Base-by-base conservation (phyloP, 306 rosid genomes). In the Cucurbita pepo region DNA sequence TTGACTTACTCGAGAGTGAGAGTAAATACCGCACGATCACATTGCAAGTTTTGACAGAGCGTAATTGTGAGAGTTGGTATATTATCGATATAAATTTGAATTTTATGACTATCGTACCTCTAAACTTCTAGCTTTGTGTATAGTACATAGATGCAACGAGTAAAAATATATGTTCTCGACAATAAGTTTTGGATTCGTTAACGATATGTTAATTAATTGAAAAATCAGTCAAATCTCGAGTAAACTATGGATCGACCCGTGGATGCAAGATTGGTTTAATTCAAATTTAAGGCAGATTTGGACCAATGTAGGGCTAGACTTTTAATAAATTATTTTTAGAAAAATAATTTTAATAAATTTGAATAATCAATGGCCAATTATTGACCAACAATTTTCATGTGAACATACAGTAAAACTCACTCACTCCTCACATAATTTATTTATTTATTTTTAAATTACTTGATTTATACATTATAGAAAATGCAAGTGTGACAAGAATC, bases 401-500 rank as follows among this genome's bases (percentile, higher is more conserved):
- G 74, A 69, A 69, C 30, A 16, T 69, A 51, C 74, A 51, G 59
- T 50, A 51, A 69, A 43, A 30, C 57, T 50, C 41, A 34, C 59
- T 66, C 55, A 59, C 21, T 67, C 69, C 1, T 67, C 41, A 44
- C 30, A 66, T 66, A 47, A 34, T 30, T 69, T 69, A 69, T 15
- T 48, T 69, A 50, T 69, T 63, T 61, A 0, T 47, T 69, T 25
- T 13, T 1, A 19, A 48, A 13, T 50, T 30, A 6, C 58, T 50
- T 52, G 22, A 53, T 69, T 48, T 69, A 8, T 48, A 48, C 38
- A 25, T 15, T 69, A 14, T 7, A 64, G 52, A 64, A 64, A 64
- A 64, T 64, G 71, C 71, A 64, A 64, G 37, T 64, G 37, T 64
- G 71, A 64, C 44, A 50, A 69, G 58, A 50, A 69, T 30, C 73